Conservation (phyloP, 192 early-diverging fungal genomes). For the Coemansia sp. region DNA sequence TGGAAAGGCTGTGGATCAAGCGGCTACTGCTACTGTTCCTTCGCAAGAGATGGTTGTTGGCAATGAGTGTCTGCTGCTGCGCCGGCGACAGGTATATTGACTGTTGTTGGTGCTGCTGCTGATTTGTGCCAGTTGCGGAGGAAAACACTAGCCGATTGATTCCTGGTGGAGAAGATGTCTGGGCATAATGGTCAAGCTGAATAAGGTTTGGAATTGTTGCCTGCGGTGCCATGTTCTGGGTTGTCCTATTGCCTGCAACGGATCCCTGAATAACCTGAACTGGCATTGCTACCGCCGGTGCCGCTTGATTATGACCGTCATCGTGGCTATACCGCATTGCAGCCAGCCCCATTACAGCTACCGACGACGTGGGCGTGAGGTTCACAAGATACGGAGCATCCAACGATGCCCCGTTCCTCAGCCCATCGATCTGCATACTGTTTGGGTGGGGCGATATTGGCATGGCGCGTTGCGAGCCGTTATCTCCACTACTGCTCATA, state of each 20-base stretch:
- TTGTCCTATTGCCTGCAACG: not conserved
- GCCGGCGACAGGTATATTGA: not conserved
- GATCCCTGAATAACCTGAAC: not conserved
- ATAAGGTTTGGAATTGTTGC: not conserved
- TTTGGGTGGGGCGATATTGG: not conserved
- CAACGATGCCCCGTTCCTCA: not conserved
- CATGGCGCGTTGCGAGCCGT: not conserved
- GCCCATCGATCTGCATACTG: not conserved
- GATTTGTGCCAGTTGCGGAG: not conserved
- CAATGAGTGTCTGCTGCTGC: conserved; percentile 1
- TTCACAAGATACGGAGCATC: conserved; percentile 22
- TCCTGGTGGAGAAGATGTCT: not conserved
- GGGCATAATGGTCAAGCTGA: not conserved
- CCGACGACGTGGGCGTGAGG: conserved; percentile 39
- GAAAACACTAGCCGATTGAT: too few species aligned
- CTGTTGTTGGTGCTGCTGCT: conserved; percentile 20
- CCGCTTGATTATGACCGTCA: not conserved
- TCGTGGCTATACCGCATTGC: conserved; percentile 36
- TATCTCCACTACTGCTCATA: not conserved
- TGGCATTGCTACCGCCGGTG: not conserved
- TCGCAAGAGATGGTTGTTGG: not conserved
- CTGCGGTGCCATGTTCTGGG: not conserved
- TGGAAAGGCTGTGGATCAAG: not conserved
- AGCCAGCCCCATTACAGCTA: conserved; percentile 34
- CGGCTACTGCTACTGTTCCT: conserved; percentile 10